These are phyloP conservation scores for Epichloe festucae DNA, from an alignment of 2,329 filamentous ascomycete species.

Conservation along the genomic window DNA sequence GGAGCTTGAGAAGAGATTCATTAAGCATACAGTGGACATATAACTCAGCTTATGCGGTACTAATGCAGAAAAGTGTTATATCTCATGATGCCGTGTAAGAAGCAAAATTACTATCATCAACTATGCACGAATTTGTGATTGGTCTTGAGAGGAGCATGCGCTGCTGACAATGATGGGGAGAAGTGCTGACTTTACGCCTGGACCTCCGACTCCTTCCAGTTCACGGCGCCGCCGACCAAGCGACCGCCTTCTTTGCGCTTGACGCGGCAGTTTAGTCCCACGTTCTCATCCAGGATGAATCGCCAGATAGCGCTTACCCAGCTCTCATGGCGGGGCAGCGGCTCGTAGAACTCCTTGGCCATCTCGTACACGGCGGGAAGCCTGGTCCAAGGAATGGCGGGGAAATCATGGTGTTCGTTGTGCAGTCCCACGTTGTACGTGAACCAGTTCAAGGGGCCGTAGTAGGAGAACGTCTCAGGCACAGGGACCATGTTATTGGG, in stretches of 20 bases:
- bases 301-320: constrained; percentile 93
- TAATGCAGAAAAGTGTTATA: too few species aligned
- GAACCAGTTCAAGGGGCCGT: constrained; percentile 78
- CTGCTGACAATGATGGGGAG: too few species aligned
- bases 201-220: constrained; percentile 58
- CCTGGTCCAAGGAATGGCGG: constrained; percentile 87
- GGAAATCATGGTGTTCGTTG: constrained; percentile 99
- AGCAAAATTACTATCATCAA: too few species aligned
- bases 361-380: constrained; percentile 65
- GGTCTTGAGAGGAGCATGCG: too few species aligned
- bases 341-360: constrained; percentile 83
- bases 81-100: too few species aligned
- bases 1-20: too few species aligned
- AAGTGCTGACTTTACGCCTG: constrained; percentile 36
- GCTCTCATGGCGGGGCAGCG: constrained; percentile 74
- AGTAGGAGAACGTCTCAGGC: constrained; percentile 95
- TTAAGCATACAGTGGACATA: too few species aligned
- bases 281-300: constrained; percentile 81
- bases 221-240: constrained; percentile 37
- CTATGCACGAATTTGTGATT: background rate
- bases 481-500: constrained; percentile 51
- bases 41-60: too few species aligned
- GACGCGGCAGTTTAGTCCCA: constrained; percentile 83
- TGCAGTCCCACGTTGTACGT: constrained; percentile 97
- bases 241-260: constrained; percentile 74